phyloP scores from a whole-genome alignment of 495 filamentous ascomycete genomes.

The Copromyces sp. region DNA sequence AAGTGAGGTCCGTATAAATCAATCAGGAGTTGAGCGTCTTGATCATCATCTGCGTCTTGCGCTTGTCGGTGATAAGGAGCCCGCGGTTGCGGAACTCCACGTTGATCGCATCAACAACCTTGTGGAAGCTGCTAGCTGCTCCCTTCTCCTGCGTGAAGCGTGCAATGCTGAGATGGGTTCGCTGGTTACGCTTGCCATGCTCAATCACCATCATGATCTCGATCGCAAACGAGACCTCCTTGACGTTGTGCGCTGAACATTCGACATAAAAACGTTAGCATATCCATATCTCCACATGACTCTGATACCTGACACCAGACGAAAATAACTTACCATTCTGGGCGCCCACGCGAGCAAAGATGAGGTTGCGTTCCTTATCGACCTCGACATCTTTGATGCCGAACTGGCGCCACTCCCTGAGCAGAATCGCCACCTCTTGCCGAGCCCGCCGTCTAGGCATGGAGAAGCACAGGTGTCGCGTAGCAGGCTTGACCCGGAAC shows the following conservation, averaged over 20 bases:
- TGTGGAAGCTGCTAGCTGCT: conserved; percentile 73
- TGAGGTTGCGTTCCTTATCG: conserved; percentile 59
- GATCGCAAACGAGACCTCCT: conserved; percentile 66
- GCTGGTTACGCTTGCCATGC: conserved; percentile 44
- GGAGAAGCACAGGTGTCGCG: conserved; percentile 60
- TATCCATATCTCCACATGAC: not conserved
- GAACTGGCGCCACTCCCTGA: conserved; percentile 68
- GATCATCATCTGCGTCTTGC: conserved; percentile 58
- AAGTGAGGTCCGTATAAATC: not conserved
- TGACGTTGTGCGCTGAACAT: conserved; percentile 55
- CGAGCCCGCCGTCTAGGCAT: conserved; percentile 57
- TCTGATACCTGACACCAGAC: not conserved
- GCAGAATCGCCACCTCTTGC: conserved; percentile 60
- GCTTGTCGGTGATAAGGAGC: conserved; percentile 60
- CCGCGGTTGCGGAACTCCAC: conserved; percentile 46
- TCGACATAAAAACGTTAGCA: conserved; percentile 13
- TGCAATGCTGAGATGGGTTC: conserved; percentile 58
- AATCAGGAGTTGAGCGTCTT: conserved; percentile 39
- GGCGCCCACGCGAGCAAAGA: conserved; percentile 64
- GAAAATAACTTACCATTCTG: conserved; percentile 57
- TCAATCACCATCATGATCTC: conserved; percentile 82
- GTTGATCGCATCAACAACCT: conserved; percentile 65
- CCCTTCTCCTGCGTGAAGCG: conserved; percentile 82
- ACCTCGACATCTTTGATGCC: conserved; percentile 68
- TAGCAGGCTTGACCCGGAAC: conserved; percentile 79